A percentile compares a stretch with the other conserved stretches of the same genome.
Conservation (phyloP, 2,329 filamentous ascomycete genomes). For the Cytospora piceae region DNA sequence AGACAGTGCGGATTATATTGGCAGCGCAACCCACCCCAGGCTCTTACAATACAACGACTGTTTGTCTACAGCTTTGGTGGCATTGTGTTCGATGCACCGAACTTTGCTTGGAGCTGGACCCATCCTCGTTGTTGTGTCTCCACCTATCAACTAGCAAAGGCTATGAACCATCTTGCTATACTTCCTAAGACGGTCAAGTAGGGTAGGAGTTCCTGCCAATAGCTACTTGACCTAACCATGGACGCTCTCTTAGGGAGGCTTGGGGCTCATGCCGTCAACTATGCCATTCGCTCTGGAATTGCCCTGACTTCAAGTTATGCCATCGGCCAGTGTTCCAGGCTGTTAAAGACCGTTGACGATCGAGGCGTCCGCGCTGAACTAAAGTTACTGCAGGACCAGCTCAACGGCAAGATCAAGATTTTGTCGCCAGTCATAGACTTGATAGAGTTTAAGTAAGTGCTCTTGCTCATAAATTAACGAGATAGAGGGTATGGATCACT, state of each 20-base stretch:
- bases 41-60: background rate
- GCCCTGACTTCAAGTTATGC: constrained; percentile 84
- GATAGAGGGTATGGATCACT: constrained; percentile 13
- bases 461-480: background rate
- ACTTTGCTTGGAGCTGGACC: background rate
- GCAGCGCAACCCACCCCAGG: constrained; percentile 1
- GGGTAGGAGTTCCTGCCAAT: constrained; percentile 14
- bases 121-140: background rate
- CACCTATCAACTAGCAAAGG: constrained; percentile 8
- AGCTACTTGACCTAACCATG: constrained; percentile 55
- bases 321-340: constrained; percentile 76
- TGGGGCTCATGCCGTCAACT: constrained; percentile 79
- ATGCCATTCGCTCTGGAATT: constrained; percentile 87
- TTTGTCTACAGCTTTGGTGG: background rate
- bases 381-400: constrained; percentile 68
- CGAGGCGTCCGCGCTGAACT: constrained; percentile 70
- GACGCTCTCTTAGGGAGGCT: constrained; percentile 63
- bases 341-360: constrained; percentile 78
- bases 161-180: constrained; percentile 15
- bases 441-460: constrained; percentile 79
- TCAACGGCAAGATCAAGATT: constrained; percentile 89
- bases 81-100: background rate
- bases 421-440: constrained; percentile 90
- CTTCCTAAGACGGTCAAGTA: constrained; percentile 17
- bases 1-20: background rate